Base-by-base conservation (phyloP, 2,329 filamentous ascomycete genomes). In the Pseudopithomyces chartarum region DNA sequence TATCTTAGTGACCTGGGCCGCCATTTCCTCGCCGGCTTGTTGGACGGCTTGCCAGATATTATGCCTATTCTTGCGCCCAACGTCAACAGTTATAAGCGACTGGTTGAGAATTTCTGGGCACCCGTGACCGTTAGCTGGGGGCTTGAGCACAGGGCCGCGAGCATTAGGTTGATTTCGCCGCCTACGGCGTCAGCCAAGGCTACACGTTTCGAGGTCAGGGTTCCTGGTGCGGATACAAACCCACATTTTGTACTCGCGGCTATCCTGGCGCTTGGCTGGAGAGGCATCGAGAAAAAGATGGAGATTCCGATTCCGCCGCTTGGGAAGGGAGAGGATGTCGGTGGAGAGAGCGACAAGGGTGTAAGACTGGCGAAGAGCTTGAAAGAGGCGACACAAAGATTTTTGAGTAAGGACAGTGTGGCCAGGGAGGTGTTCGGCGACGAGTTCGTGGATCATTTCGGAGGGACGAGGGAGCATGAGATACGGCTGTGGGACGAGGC, bases 21-120 rank as follows among this genome's bases (percentile, higher is more conserved):
- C 11, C 90, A 98, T 65, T 99, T 99, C 79, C 85, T 99, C 0
- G 95, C 95, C 0, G 95, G 95, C 7, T 78, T 99, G 1, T 83
- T 99, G 0, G 89, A 91, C 22, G 95, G 94, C 13, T 84, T 99
- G 3, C 92, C 95, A 2, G 92, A 97, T 70, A 87, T 98, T 64
- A 99, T 99, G 95, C 95, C 95, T 0, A 82, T 98, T 56, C 82
- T 99, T 12, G 95, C 94, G 0, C 95, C 95, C 0, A 99, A 92
- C 1, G 86, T 99, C 71, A 99, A 99, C 83, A 96, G 91, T 59
- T 99, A 99, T 83, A 99, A 99, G 80, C 89, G 95, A 3, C 84
- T 99, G 0, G 95, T 99, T 2, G 95, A 99, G 81, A 98, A 98
- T 79, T 98, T 97, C 79, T 99, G 95, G 95, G 95, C 95, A 0